Base-by-base conservation (phyloP, 306 rosid species). In the Cyclanthera cordifolia region DNA sequence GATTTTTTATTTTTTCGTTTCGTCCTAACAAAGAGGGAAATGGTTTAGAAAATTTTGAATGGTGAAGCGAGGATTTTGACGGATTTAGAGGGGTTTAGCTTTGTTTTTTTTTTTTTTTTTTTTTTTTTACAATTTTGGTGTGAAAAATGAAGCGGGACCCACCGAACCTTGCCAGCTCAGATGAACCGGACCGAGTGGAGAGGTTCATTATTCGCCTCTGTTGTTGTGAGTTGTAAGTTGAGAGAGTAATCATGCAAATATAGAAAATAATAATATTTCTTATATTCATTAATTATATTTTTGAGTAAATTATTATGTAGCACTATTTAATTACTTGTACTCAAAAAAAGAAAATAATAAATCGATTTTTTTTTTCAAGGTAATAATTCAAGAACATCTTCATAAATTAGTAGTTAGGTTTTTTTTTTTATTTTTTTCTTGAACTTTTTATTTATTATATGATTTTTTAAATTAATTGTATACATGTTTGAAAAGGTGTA, bases 191-290 rank as follows among this genome's bases (percentile, higher is more conserved):
- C 70, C 41, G 47, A 32, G 47, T 43, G 71, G 11, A 49, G 3
- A 55, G 52, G 16, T 66, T 47, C 70, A 46, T 66, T 12, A 66
- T 66, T 66, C 54, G 15, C 6, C 15, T 14, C 21, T 14, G 34
- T 64, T 52, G 54, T 66, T 66, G 70, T 66, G 54, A 23, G 71
- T 66, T 59, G 67, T 4, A 45, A 15, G 71, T 65, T 65, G 70
- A 23, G 70, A 34, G 9, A 37, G 70, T 21, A 23, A 65, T 65
- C 53, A 30, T 28, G 46, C 30, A 15, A 30, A 6, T 21, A 43
- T 20, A 2, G 32, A 63, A 4, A 41, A 11, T 43, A n/a, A 58
- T 30, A 58, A 7, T 54, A 0, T 19, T 19, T 61, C 11, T 4
- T 28, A 8, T 57, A 27, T 14, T 37, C 2, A 1, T 37, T 37